Conservation (phyloP, 2,329 filamentous ascomycete species). For the Diaporthe aspalathi region DNA sequence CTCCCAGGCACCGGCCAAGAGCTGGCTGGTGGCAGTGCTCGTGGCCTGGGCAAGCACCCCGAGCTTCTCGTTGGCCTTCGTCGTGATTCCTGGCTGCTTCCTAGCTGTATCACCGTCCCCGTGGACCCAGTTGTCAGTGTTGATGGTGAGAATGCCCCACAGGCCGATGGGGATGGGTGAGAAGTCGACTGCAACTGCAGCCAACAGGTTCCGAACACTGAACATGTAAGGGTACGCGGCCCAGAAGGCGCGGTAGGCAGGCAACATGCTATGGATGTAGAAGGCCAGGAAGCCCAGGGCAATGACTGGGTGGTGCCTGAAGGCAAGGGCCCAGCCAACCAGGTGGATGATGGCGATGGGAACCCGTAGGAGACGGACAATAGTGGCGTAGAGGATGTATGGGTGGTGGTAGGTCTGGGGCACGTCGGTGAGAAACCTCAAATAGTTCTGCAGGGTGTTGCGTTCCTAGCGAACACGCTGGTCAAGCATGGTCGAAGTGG, state of each 20-base stretch:
- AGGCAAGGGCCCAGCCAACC: slow-evolving; percentile 2
- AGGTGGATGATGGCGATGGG: slow-evolving; percentile 21
- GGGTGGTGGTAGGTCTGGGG: slow-evolving; percentile 23
- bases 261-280: slow-evolving; percentile 2
- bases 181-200: slow-evolving; percentile 20
- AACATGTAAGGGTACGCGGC: slow-evolving; percentile 26
- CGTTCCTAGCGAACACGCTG: slow-evolving; percentile 33
- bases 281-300: slow-evolving; percentile 15
- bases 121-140: slow-evolving; percentile 26
- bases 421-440: slow-evolving; percentile 12
- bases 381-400: slow-evolving; percentile 11
- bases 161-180: slow-evolving; percentile 16
- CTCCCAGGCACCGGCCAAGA: neutral
- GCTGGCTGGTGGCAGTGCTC: neutral
- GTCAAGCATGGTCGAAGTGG: slow-evolving; percentile 24
- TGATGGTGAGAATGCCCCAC: slow-evolving; percentile 28
- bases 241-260: slow-evolving; percentile 18
- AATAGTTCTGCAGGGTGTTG: slow-evolving; percentile 25
- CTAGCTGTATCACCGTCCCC: slow-evolving; percentile 4
- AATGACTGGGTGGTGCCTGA: slow-evolving; percentile 5
- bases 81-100: slow-evolving; percentile 16
- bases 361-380: slow-evolving; percentile 12
- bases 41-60: neutral
- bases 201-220: slow-evolving; percentile 7
- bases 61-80: neutral